Evolutionary conservation across 1,139 yeast species (phyloP).

Genomic region (Nematodospora anomalae): DNA sequence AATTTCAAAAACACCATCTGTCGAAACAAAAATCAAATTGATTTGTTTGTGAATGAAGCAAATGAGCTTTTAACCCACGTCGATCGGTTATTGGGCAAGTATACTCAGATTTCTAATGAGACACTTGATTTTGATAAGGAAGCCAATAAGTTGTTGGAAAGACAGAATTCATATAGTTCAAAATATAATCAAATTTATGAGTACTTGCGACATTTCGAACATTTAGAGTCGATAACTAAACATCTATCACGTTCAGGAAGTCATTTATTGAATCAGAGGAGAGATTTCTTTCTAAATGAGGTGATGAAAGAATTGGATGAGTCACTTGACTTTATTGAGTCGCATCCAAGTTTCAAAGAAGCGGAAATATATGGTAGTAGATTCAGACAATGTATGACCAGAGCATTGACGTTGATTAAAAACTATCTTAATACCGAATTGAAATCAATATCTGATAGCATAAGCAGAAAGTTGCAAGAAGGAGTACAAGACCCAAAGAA

Average conservation of each 20-base stretch:
- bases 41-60: slow-evolving; percentile 41
- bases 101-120: slow-evolving; percentile 56
- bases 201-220: slow-evolving; percentile 63
- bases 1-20: slow-evolving; percentile 45
- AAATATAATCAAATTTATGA: slow-evolving; percentile 51
- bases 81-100: slow-evolving; percentile 46
- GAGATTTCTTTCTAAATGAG: slow-evolving; percentile 20
- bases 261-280: slow-evolving; percentile 45
- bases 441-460: slow-evolving; percentile 28
- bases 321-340: slow-evolving; percentile 34
- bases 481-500: slow-evolving; percentile 27
- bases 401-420: slow-evolving; percentile 74
- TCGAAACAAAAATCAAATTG: slow-evolving; percentile 32
- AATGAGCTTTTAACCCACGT: slow-evolving; percentile 41
- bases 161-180: slow-evolving; percentile 45
- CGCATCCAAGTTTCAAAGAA: slow-evolving; percentile 59
- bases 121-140: slow-evolving; percentile 64
- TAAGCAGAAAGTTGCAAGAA: slow-evolving; percentile 43
- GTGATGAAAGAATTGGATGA: slow-evolving; percentile 63
- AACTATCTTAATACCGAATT: slow-evolving; percentile 62
- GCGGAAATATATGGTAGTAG: slow-evolving; percentile 68
- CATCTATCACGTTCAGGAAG: slow-evolving; percentile 71
- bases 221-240: slow-evolving; percentile 67
- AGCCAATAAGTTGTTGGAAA: slow-evolving; percentile 53
- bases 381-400: slow-evolving; percentile 81